Percentiles rank a stretch among this genome's conserved stretches.
Conservation (phyloP, 2,329 filamentous ascomycete species). For the Peltaster fructicola region DNA sequence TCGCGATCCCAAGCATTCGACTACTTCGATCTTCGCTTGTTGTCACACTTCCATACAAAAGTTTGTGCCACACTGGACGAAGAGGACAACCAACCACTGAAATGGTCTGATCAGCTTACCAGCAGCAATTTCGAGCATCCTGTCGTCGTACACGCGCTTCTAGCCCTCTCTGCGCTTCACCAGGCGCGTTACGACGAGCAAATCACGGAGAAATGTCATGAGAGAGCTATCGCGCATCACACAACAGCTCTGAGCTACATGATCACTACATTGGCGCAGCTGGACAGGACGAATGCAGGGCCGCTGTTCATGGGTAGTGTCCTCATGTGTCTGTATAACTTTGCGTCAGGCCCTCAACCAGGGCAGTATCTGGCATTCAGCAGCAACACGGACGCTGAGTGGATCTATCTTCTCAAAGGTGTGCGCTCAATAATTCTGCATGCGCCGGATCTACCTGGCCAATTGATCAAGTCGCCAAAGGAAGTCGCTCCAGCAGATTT, state of each 20-base stretch:
- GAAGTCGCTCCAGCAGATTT: conserved; percentile 3
- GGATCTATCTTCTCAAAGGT: conserved; percentile 7
- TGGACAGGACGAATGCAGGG: conserved; percentile 1
- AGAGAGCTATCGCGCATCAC: conserved; percentile 4
- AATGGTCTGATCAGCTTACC: conserved; percentile 5
- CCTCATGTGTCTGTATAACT: conserved; percentile 7
- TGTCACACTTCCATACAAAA: conserved; percentile 7
- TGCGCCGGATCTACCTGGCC: conserved; percentile 1
- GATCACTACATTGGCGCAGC: conserved; percentile 5
- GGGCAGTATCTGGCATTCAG: conserved; percentile 8
- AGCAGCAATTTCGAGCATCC: conserved; percentile 6
- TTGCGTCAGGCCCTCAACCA: conserved; percentile 7
- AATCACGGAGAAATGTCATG: conserved; percentile 2
- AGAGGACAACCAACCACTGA: conserved; percentile 1
- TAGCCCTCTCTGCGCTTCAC: conserved; percentile 10
- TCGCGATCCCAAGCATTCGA: conserved; percentile 3
- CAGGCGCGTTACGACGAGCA: conserved; percentile 4
- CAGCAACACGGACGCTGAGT: conserved; percentile 6
- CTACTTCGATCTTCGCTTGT: conserved; percentile 8
- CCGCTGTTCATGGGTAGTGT: conserved; percentile 6
- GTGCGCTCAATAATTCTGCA: conserved; percentile 6
- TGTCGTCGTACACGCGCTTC: conserved; percentile 7
- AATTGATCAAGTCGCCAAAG: conserved; percentile 1
- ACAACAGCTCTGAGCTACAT: conserved; percentile 7
- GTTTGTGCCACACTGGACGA: conserved; percentile 5